Percentiles rank a stretch among this genome's conserved stretches.
Conservation (phyloP, 139 green algal genomes). For the Coelastrella sp. region DNA sequence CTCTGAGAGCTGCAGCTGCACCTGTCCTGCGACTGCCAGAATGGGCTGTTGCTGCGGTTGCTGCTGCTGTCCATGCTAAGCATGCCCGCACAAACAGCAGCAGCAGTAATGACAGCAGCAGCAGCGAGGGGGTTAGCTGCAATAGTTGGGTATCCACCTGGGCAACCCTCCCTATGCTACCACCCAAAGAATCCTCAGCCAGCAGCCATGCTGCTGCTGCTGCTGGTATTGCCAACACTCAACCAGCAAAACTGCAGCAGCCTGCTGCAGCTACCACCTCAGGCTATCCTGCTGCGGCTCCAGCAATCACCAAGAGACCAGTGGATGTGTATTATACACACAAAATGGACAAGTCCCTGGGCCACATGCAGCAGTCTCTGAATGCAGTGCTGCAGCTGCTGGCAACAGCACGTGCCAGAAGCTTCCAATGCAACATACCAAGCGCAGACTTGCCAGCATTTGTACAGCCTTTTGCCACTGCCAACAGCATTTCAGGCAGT, state of each 20-base stretch:
- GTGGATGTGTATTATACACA: neutral
- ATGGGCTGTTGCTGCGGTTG: neutral
- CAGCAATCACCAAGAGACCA: neutral
- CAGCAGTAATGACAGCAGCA: neutral
- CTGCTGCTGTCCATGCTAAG: neutral
- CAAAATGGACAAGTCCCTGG: neutral
- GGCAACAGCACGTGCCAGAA: neutral
- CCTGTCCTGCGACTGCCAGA: neutral
- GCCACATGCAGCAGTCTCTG: neutral
- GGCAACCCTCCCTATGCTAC: conserved; percentile 16
- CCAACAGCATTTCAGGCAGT: neutral
- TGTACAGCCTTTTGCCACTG: neutral
- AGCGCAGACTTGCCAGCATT: neutral
- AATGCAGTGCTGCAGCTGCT: neutral
- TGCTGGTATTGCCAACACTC: neutral
- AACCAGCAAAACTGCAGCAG: neutral
- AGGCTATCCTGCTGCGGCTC: neutral
- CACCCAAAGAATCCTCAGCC: neutral
- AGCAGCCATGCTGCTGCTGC: neutral
- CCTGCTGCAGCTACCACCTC: neutral
- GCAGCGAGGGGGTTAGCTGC: neutral
- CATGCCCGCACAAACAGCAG: neutral
- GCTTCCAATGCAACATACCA: conserved; percentile 11
- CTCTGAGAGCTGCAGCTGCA: too few relatives aligned
- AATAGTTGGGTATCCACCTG: conserved; percentile 5